Conservation (phyloP, 495 filamentous ascomycete species). For the Neurospora sp. region DNA sequence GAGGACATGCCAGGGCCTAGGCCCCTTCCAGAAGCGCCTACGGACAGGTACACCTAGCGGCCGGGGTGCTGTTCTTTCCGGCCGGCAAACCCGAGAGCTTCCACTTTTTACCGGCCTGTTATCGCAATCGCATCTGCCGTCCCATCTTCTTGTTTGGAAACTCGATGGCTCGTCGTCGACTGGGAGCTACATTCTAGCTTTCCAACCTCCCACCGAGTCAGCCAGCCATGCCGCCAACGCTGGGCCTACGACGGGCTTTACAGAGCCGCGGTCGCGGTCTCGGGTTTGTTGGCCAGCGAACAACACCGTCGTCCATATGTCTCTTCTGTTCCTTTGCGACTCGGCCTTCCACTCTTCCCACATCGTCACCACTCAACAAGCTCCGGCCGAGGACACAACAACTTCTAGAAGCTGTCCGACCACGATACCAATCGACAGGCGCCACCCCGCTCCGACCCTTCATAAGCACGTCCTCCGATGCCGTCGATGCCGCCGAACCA, state of each 20-base stretch:
- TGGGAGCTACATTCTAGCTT: background rate
- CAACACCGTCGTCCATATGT: constrained; percentile 22
- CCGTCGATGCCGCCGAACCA: background rate
- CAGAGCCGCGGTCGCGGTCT: constrained; percentile 7
- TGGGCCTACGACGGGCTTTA: constrained; percentile 16
- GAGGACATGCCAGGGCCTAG: background rate
- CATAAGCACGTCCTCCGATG: background rate
- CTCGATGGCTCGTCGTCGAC: background rate
- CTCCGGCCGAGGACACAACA: constrained; percentile 1
- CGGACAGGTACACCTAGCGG: background rate
- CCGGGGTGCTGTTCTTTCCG: background rate
- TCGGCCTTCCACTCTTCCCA: background rate
- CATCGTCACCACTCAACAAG: background rate
- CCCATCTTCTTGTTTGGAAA: background rate
- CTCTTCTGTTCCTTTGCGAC: constrained; percentile 32
- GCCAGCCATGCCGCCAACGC: constrained; percentile 24
- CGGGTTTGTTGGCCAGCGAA: background rate
- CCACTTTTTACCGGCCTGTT: background rate
- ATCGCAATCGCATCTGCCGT: background rate
- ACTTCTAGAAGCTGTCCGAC: background rate
- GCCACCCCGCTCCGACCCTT: background rate
- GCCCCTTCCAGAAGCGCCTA: background rate
- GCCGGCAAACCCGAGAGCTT: background rate
- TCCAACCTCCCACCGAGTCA: background rate
- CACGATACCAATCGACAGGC: constrained; percentile 13